phyloP scores from a whole-genome alignment of 371 early-diverging fungal genomes.

The Funneliformis caledonium region DNA sequence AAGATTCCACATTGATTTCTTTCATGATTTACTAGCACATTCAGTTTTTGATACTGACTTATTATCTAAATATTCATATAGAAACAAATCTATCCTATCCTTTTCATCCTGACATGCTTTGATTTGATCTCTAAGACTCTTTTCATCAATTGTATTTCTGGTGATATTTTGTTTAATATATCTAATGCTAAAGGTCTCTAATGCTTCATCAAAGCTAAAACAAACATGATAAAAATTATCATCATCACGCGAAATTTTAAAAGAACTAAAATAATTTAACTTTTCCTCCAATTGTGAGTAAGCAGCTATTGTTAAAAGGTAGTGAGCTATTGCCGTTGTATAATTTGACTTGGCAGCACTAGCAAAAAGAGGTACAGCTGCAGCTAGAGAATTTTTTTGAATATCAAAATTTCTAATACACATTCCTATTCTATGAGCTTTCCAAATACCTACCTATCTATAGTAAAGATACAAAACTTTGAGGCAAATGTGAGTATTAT shows the following conservation, averaged over 20 bases:
- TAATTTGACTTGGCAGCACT: neutral
- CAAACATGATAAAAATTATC: neutral
- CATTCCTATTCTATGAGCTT: slow-evolving; percentile 1
- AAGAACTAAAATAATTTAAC: neutral
- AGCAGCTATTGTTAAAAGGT: neutral
- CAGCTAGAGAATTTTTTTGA: neutral
- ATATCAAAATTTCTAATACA: slow-evolving; percentile 5
- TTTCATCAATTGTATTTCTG: neutral
- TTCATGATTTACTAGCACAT: neutral
- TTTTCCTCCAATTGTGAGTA: slow-evolving; percentile 2
- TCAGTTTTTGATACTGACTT: neutral
- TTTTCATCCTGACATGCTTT: slow-evolving; percentile 13
- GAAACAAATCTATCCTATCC: slow-evolving; percentile 8
- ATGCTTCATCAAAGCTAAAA: slow-evolving; percentile 26
- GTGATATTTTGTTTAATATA: slow-evolving; percentile 27
- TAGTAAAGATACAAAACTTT: slow-evolving; percentile 28
- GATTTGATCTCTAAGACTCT: slow-evolving; percentile 12
- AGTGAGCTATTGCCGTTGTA: neutral
- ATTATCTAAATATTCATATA: slow-evolving; percentile 13
- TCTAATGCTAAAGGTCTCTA: neutral
- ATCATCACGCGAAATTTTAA: neutral
- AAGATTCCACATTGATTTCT: neutral
- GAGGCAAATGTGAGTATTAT: too few relatives aligned
- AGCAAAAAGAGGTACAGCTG: neutral
- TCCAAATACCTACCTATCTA: slow-evolving; percentile 20